phyloP scores from a whole-genome alignment of 1,284 basidiomycete species.

The Ceratobasidium sp. region DNA sequence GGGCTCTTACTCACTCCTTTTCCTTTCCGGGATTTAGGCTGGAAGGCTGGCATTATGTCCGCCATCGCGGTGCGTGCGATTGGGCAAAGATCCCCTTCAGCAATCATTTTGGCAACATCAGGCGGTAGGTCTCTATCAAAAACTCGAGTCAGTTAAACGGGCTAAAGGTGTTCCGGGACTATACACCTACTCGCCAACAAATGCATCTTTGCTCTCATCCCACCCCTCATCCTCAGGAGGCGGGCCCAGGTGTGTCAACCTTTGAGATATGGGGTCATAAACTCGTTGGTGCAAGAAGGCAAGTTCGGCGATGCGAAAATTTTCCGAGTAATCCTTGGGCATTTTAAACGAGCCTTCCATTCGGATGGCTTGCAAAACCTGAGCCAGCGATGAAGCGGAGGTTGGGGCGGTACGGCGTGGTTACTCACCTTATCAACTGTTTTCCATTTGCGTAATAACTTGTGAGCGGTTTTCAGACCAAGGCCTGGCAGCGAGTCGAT shows the following conservation, averaged over 20 bases:
- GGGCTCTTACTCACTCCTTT: slow-evolving; percentile 44
- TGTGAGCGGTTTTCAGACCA: slow-evolving; percentile 94
- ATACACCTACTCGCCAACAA: slow-evolving; percentile 78
- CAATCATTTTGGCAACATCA: slow-evolving; percentile 61
- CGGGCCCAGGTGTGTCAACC: slow-evolving; percentile 72
- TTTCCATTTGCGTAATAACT: slow-evolving; percentile 81
- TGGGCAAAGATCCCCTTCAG: slow-evolving; percentile 80
- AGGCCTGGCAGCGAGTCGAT: slow-evolving; percentile 91
- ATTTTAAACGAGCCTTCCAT: slow-evolving; percentile 87
- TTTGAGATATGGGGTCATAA: slow-evolving; percentile 74
- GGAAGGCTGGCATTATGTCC: slow-evolving; percentile 78
- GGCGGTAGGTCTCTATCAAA: slow-evolving; percentile 28
- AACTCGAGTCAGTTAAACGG: slow-evolving; percentile 44
- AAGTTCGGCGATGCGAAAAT: slow-evolving; percentile 79
- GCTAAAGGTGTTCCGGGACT: slow-evolving; percentile 53
- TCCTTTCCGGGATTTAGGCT: slow-evolving; percentile 56
- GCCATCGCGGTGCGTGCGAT: slow-evolving; percentile 72
- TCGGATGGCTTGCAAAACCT: slow-evolving; percentile 69
- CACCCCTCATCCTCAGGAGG: slow-evolving; percentile 57
- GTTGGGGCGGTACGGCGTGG: slow-evolving; percentile 2
- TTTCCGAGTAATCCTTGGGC: slow-evolving; percentile 73
- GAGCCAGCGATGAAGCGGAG: slow-evolving; percentile 40
- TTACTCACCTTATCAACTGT: slow-evolving; percentile 77
- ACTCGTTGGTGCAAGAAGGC: slow-evolving; percentile 96
- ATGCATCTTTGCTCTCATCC: slow-evolving; percentile 68